Evolutionary conservation across 2,329 filamentous ascomycete genomes (phyloP).

Genomic region (Aureobasidium sp.): DNA sequence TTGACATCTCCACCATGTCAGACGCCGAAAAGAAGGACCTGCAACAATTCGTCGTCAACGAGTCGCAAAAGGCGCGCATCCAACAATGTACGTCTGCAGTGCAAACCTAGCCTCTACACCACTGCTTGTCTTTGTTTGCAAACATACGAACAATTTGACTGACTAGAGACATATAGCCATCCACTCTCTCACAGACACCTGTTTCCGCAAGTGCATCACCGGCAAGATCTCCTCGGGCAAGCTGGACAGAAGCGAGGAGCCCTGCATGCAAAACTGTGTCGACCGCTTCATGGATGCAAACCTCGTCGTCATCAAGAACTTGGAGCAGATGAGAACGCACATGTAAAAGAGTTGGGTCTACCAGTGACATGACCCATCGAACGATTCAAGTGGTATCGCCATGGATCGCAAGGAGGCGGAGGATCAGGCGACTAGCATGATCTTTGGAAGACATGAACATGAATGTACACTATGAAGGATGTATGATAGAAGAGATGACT

Average conservation of each 20-base stretch:
- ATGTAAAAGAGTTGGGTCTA: background rate
- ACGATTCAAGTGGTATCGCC: too few relatives aligned
- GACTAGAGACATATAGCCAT: constrained; percentile 38
- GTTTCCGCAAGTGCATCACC: constrained; percentile 92
- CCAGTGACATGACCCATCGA: too few relatives aligned
- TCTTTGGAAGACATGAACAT: background rate
- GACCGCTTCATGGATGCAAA: constrained; percentile 90
- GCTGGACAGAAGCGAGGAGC: constrained; percentile 71
- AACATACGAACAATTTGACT: background rate
- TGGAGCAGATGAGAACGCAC: constrained; percentile 55
- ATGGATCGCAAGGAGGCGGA: too few relatives aligned
- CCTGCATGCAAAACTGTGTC: constrained; percentile 86
- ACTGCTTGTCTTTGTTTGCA: background rate
- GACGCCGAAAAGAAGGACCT: constrained; percentile 81
- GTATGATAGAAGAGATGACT: constrained; percentile 2
- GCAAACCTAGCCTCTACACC: background rate
- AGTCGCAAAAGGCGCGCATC: constrained; percentile 77
- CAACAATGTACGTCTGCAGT: constrained; percentile 33
- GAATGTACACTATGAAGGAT: constrained; percentile 10
- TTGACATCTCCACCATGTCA: constrained; percentile 68
- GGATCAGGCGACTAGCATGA: background rate
- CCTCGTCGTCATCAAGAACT: constrained; percentile 73
- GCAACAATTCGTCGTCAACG: constrained; percentile 75
- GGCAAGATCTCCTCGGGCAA: constrained; percentile 62
- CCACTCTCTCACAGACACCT: constrained; percentile 65